These are phyloP conservation scores for Psidium guajava DNA, from an alignment of 345 rosid genomes.

Conservation along the genomic window DNA sequence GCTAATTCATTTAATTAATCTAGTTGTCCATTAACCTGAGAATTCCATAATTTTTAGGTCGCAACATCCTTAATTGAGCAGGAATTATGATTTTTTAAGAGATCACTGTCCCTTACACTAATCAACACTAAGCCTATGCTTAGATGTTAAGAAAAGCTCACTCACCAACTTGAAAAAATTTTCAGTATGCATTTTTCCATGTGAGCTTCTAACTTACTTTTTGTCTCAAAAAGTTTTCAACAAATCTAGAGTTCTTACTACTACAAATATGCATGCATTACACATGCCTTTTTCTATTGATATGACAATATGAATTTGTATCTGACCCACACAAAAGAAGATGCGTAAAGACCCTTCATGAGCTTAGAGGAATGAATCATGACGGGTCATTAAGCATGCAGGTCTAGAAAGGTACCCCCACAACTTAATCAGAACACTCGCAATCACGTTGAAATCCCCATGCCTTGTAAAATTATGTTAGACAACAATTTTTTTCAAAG, in stretches of 20 bases:
- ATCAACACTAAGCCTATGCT: not conserved
- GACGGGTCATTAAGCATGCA: not conserved
- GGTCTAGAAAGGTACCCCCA: not conserved
- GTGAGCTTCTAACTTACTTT: not conserved
- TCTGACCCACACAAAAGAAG: not conserved
- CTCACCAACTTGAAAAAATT: not conserved
- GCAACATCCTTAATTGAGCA: fast-evolving
- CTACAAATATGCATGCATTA: not conserved
- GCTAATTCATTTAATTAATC: no score
- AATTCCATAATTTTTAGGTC: no score
- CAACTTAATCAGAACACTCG: not conserved
- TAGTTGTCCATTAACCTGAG: no score
- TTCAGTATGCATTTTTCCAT: not conserved
- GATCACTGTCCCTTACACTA: not conserved
- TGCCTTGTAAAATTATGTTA: not conserved
- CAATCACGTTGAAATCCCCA: not conserved
- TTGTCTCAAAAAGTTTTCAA: not conserved
- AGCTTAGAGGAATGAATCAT: not conserved
- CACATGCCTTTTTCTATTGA: not conserved
- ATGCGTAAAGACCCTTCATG: not conserved
- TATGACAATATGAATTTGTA: not conserved
- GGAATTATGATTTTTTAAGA: not conserved
- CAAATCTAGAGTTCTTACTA: not conserved
- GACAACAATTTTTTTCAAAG: not conserved
- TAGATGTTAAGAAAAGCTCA: not conserved